phyloP scores from a whole-genome alignment of 2,329 filamentous ascomycete species.

The Sporothrix euskadiensis region DNA sequence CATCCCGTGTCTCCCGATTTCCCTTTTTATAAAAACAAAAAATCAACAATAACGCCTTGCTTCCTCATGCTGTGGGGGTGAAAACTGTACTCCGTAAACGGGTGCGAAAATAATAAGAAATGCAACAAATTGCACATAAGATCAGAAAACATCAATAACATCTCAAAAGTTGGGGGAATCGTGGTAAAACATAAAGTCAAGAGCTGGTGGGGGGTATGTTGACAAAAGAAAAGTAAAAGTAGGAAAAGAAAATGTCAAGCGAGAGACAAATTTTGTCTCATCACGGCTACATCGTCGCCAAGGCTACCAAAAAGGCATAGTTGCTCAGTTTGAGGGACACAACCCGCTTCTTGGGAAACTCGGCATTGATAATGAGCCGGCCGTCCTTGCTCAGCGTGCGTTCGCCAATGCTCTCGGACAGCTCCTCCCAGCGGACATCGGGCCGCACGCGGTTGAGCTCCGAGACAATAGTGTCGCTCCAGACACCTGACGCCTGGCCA shows the following conservation, averaged over 20 bases:
- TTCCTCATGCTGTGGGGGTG: slow-evolving; percentile 1
- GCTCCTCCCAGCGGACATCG: slow-evolving; percentile 58
- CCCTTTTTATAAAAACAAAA: not conserved
- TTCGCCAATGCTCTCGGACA: slow-evolving; percentile 65
- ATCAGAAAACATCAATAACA: not conserved
- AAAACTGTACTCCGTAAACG: not conserved
- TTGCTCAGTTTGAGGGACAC: slow-evolving; percentile 59
- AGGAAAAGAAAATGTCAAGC: not conserved
- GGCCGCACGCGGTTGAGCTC: slow-evolving; percentile 62
- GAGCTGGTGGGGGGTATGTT: slow-evolving; percentile 6
- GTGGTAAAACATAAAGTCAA: slow-evolving; percentile 13
- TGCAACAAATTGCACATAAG: not conserved
- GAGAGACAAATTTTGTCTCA: slow-evolving; percentile 39
- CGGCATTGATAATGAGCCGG: slow-evolving; percentile 57
- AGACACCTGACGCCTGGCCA: slow-evolving; percentile 66
- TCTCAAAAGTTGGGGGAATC: slow-evolving; percentile 7
- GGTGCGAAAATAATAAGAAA: not conserved
- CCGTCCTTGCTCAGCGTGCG: slow-evolving; percentile 61
- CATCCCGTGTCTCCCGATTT: not conserved
- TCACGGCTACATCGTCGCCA: slow-evolving; percentile 31
- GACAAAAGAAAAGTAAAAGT: not conserved
- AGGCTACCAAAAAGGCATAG: slow-evolving; percentile 52
- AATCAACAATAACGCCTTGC: slow-evolving; percentile 12
- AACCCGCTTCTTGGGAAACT: slow-evolving; percentile 54
- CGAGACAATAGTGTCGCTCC: slow-evolving; percentile 67